Conservation (phyloP, 108 stramenopile species). For the Cyclotella atomus region DNA sequence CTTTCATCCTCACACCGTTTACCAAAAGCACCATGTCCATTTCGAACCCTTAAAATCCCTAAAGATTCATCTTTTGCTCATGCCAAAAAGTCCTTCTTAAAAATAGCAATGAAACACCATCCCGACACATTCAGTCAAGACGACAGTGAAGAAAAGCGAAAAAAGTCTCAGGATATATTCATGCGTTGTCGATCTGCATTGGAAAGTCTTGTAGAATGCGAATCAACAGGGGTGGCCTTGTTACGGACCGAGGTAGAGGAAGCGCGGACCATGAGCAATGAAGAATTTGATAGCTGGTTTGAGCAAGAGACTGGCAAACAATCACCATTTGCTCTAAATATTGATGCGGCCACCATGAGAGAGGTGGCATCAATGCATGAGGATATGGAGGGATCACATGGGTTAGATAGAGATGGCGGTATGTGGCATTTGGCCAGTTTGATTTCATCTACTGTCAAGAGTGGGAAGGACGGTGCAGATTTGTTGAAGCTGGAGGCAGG, state of each 20-base stretch:
- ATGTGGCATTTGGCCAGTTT: slow-evolving; percentile 88
- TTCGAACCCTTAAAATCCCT: slow-evolving; percentile 55
- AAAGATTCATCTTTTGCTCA: slow-evolving; percentile 59
- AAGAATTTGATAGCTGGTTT: slow-evolving; percentile 83
- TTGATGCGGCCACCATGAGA: slow-evolving; percentile 82
- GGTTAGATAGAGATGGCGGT: slow-evolving; percentile 85
- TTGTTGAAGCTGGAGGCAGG: slow-evolving; percentile 77
- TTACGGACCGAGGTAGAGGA: slow-evolving; percentile 43
- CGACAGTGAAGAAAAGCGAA: slow-evolving; percentile 22
- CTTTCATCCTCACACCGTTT: slow-evolving; percentile 1
- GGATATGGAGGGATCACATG: slow-evolving; percentile 55
- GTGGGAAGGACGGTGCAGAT: slow-evolving; percentile 67
- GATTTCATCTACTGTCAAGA: slow-evolving; percentile 70
- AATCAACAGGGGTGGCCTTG: slow-evolving; percentile 55
- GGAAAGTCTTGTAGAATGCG: slow-evolving; percentile 69
- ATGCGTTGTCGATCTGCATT: slow-evolving; percentile 73
- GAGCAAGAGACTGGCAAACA: slow-evolving; percentile 73
- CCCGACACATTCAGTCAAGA: slow-evolving; percentile 62
- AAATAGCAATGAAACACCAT: slow-evolving; percentile 87
- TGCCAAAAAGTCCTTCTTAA: slow-evolving; percentile 78
- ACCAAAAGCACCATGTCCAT: slow-evolving; percentile 48
- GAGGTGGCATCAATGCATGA: slow-evolving; percentile 81
- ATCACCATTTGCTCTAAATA: slow-evolving; percentile 72
- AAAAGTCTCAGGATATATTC: slow-evolving; percentile 63
- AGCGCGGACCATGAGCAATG: slow-evolving; percentile 39